These are phyloP conservation scores for Pseudonectria buxi DNA, from an alignment of 2,329 filamentous ascomycete species.

Conservation along the genomic window DNA sequence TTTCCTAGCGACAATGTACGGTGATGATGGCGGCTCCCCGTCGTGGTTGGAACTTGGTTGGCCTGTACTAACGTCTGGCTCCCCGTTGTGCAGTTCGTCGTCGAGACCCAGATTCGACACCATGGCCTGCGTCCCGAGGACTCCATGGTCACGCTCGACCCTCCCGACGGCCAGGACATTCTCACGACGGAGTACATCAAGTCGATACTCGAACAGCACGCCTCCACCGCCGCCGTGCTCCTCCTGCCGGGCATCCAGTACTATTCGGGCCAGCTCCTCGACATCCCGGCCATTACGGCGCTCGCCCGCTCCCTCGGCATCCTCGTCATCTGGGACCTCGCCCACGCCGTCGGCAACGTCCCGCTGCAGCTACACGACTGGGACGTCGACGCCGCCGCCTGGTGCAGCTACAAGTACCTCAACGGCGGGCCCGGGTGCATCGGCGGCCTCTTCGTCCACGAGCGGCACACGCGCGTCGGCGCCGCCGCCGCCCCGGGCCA, in stretches of 20 bases:
- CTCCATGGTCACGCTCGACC: constrained; percentile 64
- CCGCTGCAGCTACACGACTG: constrained; percentile 69
- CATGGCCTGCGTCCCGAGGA: constrained; percentile 58
- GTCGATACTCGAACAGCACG: constrained; percentile 65
- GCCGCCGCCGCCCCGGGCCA: constrained; percentile 24
- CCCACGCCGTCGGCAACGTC: constrained; percentile 75
- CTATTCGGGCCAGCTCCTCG: constrained; percentile 78
- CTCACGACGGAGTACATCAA: constrained; percentile 63
- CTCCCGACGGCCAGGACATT: constrained; percentile 41
- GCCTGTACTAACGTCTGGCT: too few relatives aligned
- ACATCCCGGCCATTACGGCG: constrained; percentile 67
- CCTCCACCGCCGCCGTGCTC: constrained; percentile 60
- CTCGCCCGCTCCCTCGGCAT: constrained; percentile 64
- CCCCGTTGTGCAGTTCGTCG: constrained; percentile 52
- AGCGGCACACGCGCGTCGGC: constrained; percentile 53
- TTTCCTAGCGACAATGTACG: constrained; percentile 76
- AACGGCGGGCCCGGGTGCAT: constrained; percentile 76
- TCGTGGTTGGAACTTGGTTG: neutral
- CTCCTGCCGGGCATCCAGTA: constrained; percentile 79
- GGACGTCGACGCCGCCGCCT: constrained; percentile 79
- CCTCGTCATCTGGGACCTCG: constrained; percentile 73
- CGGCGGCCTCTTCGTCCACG: constrained; percentile 70
- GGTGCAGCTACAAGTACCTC: constrained; percentile 88
- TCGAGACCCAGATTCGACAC: constrained; percentile 67
- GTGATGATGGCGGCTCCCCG: too few relatives aligned